A percentile compares a stretch with the other conserved stretches of the same genome.
phyloP scores from a whole-genome alignment of 192 early-diverging fungal species.

The Coemansia guatemalensis region DNA sequence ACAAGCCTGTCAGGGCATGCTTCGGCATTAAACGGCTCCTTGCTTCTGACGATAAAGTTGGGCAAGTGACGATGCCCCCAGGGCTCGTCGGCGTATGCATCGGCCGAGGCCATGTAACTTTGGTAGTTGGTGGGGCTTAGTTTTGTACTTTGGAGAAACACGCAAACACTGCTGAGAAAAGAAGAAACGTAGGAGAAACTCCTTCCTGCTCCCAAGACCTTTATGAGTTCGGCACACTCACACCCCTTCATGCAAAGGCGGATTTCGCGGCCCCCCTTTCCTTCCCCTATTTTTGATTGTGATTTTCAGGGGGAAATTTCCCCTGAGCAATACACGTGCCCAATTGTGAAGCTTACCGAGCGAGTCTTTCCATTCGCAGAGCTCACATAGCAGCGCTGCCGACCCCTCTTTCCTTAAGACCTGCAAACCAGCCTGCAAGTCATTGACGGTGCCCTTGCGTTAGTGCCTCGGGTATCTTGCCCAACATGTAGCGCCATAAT shows the following conservation, averaged over 20 bases:
- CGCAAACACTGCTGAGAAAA: neutral
- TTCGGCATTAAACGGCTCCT: conserved; percentile 87
- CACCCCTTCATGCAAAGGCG: neutral
- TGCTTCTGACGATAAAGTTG: conserved; percentile 63
- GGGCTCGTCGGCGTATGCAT: conserved; percentile 71
- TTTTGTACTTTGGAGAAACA: neutral
- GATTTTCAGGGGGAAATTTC: neutral
- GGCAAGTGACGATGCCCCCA: conserved; percentile 54
- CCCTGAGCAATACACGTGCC: neutral
- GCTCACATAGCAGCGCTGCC: too few species aligned
- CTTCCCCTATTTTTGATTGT: neutral
- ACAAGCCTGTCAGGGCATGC: conserved; percentile 61
- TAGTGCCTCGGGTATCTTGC: too few species aligned
- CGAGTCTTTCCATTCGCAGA: too few species aligned
- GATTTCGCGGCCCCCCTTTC: neutral
- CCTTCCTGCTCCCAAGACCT: neutral
- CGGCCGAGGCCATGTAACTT: neutral
- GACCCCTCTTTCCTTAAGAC: too few species aligned
- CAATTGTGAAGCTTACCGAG: neutral
- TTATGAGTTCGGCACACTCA: neutral
- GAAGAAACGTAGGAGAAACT: neutral
- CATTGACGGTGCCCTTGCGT: too few species aligned
- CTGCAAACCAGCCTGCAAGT: too few species aligned
- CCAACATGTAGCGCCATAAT: too few species aligned
- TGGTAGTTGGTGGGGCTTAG: neutral